Percentiles rank a stretch among this genome's conserved stretches.
These are phyloP conservation scores for Mariannaea sp. DNA, from an alignment of 2,329 filamentous ascomycete species.

Conservation along the genomic window DNA sequence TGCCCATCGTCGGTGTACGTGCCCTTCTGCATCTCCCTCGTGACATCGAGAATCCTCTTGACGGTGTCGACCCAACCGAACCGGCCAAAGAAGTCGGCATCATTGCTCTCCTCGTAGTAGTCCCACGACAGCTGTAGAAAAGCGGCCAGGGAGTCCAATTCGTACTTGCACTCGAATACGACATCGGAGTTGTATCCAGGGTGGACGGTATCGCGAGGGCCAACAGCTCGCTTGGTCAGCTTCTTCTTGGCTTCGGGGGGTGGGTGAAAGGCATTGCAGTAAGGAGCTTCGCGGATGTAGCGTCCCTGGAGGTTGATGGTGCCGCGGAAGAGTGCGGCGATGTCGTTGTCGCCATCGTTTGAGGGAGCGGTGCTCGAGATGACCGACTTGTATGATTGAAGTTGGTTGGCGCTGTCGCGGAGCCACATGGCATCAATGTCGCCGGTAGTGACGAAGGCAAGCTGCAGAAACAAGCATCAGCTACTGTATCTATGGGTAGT, in stretches of 20 bases:
- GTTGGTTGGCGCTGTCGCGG: constrained; percentile 82
- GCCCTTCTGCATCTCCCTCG: constrained; percentile 71
- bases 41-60: constrained; percentile 68
- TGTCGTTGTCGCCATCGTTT: constrained; percentile 52
- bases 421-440: constrained; percentile 95
- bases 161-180: constrained; percentile 96
- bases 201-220: constrained; percentile 57
- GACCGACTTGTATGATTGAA: constrained; percentile 73
- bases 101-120: constrained; percentile 76
- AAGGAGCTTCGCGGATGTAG: constrained; percentile 72
- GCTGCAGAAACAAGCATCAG: too few species aligned
- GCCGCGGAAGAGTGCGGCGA: constrained; percentile 73
- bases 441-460: constrained; percentile 82
- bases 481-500: too few species aligned
- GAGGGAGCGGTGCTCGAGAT: constrained; percentile 52
- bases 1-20: constrained; percentile 69
- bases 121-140: constrained; percentile 83
- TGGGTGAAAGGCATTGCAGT: constrained; percentile 95
- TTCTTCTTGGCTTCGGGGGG: constrained; percentile 66
- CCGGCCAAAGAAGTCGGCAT: constrained; percentile 73
- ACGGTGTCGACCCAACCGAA: constrained; percentile 76
- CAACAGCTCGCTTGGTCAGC: constrained; percentile 28
- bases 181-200: constrained; percentile 69
- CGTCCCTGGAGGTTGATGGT: constrained; percentile 78
- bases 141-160: constrained; percentile 86